These are phyloP conservation scores for Phenoliferia sp. DNA, from an alignment of 1,284 basidiomycete species.

Conservation along the genomic window DNA sequence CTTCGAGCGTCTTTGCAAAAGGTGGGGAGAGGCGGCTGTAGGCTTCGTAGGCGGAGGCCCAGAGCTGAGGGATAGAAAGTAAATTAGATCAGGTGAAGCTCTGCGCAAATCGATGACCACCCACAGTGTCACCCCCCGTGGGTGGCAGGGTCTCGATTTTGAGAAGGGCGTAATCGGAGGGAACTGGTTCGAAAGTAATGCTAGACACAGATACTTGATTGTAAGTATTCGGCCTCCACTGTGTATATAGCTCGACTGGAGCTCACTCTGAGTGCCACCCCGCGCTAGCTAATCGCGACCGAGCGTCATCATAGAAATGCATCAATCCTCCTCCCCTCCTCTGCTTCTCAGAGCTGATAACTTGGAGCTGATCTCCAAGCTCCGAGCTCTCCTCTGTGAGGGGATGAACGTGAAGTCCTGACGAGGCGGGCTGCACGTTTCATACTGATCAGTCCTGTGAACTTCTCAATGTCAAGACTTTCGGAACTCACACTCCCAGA, in stretches of 20 bases:
- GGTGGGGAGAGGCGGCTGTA: constrained; percentile 36
- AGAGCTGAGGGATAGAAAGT: neutral
- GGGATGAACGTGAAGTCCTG: constrained; percentile 37
- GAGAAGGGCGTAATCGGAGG: constrained; percentile 33
- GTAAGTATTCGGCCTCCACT: neutral
- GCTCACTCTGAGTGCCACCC: constrained; percentile 11
- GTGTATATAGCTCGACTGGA: neutral
- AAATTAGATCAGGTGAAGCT: neutral
- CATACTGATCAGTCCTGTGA: neutral
- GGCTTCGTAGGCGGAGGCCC: constrained; percentile 15
- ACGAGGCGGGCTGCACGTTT: neutral
- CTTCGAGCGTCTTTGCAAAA: constrained; percentile 27
- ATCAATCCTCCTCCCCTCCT: neutral
- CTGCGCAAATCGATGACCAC: constrained; percentile 15
- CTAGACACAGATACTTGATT: neutral
- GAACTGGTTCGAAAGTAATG: constrained; percentile 29
- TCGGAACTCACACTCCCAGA: constrained; percentile 4
- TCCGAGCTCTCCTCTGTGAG: neutral
- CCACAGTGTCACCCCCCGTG: constrained; percentile 18
- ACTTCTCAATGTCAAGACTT: neutral
- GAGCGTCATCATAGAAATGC: neutral
- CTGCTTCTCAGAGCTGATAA: constrained; percentile 5
- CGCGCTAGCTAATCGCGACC: neutral
- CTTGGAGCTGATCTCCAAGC: constrained; percentile 3
- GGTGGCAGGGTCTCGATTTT: constrained; percentile 10